Evolutionary conservation across 768 basidiomycete species (phyloP).

Genomic region (Exsudoporus frostii): DNA sequence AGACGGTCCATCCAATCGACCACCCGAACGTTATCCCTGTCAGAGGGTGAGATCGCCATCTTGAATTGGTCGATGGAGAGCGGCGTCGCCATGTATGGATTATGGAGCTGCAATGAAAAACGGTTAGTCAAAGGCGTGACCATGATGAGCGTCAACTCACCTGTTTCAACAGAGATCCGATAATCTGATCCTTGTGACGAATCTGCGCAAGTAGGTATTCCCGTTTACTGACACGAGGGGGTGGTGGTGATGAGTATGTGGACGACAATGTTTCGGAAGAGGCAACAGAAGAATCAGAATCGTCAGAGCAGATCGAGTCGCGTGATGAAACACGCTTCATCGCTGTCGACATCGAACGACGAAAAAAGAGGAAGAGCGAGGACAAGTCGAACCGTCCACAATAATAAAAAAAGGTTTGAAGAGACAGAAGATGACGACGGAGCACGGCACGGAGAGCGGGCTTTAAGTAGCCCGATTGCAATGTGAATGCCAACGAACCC

Average conservation of each 20-base stretch:
- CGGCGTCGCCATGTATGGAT: slow-evolving; percentile 77
- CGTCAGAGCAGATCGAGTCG: slow-evolving; percentile 19
- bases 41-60: slow-evolving; percentile 73
- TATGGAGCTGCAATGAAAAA: slow-evolving; percentile 46
- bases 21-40: slow-evolving; percentile 63
- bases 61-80: slow-evolving; percentile 76
- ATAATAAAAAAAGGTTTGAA: neutral
- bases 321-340: slow-evolving; percentile 20
- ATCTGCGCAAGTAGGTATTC: slow-evolving; percentile 85
- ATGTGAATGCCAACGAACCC: neutral
- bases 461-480: slow-evolving; percentile 23
- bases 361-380: neutral
- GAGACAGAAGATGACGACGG: neutral
- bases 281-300: slow-evolving; percentile 28
- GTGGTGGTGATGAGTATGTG: slow-evolving; percentile 25
- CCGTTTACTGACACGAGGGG: slow-evolving; percentile 59
- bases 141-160: slow-evolving; percentile 33
- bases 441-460: neutral
- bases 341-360: neutral
- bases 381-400: neutral
- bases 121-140: neutral
- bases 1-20: slow-evolving; percentile 75
- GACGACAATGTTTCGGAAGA: slow-evolving; percentile 40
- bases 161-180: slow-evolving; percentile 82
- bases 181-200: slow-evolving; percentile 83